Base-by-base conservation (phyloP, 805 yeast genomes). In the Candida hispaniensis region DNA sequence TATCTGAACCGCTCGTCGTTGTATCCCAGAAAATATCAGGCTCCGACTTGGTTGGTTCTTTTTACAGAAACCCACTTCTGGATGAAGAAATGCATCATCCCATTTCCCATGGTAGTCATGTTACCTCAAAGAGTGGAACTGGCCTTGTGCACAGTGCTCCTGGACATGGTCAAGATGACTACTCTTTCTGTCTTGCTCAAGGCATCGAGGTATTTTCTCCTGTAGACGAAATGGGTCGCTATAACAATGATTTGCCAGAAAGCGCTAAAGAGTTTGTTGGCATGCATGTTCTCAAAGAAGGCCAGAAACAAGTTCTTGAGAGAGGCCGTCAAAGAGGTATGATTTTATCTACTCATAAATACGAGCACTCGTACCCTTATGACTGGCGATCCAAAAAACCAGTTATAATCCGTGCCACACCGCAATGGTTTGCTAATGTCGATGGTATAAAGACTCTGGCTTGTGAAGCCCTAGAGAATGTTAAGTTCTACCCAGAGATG, bases 361-460 rank as follows among this genome's bases (percentile, higher is more conserved):
- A 76, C 50, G 58, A 54, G 7, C 99, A 91, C 56, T 81, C 88
- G 2, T 88, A 88, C 48, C 97, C 98, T 0, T 85, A 82, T 51
- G 98, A 91, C 54, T 91, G 98, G 98, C 70, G 98, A 47, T 81
- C 94, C 2, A 86, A 86, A 51, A 79, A 78, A 26, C 98, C 98
- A 0, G 85, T 91, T n/a, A 75, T 91, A 32, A 82, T 91, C 41
- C 66, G 97, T 41, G 75, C 97, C 0, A 91, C 98, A 1, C 91
- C 95, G 1, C 99, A 91, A 56, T 91, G 97, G 93, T 91, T 91
- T 55, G 79, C 91, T 6, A 80, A 86, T 52, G 79, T 91, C 19
- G 79, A 75, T 17, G 66, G 66, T 38, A 76, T 86, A 34, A 85
- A 82, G 49, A 61, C 60, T 1, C 46, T 58, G 7, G 85, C 96